A percentile compares a stretch with the other conserved stretches of the same genome.
These are phyloP conservation scores for Ophiocordyceps australis DNA, from an alignment of 2,329 filamentous ascomycete genomes.

Conservation along the genomic window DNA sequence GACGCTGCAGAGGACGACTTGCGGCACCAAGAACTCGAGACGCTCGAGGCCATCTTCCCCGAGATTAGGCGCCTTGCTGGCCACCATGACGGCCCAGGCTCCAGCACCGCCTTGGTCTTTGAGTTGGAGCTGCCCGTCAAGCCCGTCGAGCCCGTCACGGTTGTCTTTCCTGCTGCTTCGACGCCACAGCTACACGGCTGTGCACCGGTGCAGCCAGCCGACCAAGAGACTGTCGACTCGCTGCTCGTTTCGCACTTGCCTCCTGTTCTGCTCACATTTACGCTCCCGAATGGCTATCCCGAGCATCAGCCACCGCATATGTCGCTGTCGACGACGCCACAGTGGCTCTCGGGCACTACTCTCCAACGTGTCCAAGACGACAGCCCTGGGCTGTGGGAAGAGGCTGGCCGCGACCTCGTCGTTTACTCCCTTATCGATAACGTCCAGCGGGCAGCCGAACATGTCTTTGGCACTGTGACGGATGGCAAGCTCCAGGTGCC, in stretches of 20 bases:
- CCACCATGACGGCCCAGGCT: no score
- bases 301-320: conserved; percentile 29
- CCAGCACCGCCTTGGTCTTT: conserved; percentile 23
- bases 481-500: conserved; percentile 31
- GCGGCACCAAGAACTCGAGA: conserved; percentile 39
- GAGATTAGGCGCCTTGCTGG: conserved; percentile 35
- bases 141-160: conserved; percentile 33
- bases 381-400: conserved; percentile 39
- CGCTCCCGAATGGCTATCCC: conserved; percentile 41
- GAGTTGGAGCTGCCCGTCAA: conserved; percentile 39
- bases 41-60: conserved; percentile 47
- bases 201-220: conserved; percentile 1
- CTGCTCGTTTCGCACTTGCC: conserved; percentile 39
- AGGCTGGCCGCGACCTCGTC: conserved; percentile 38
- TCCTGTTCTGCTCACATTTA: conserved; percentile 31
- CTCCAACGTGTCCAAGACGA: conserved; percentile 31
- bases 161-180: conserved; percentile 33
- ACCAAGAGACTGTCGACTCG: conserved; percentile 17
- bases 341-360: conserved; percentile 34
- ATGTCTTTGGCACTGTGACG: conserved; percentile 39
- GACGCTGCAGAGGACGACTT: conserved; percentile 29
- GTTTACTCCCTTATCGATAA: conserved; percentile 47
- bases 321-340: conserved; percentile 30
- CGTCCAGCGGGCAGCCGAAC: conserved; percentile 37
- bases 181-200: conserved; percentile 1